These are phyloP conservation scores for Leptographium wingfieldii DNA, from an alignment of 2,329 filamentous ascomycete genomes.

Conservation along the genomic window DNA sequence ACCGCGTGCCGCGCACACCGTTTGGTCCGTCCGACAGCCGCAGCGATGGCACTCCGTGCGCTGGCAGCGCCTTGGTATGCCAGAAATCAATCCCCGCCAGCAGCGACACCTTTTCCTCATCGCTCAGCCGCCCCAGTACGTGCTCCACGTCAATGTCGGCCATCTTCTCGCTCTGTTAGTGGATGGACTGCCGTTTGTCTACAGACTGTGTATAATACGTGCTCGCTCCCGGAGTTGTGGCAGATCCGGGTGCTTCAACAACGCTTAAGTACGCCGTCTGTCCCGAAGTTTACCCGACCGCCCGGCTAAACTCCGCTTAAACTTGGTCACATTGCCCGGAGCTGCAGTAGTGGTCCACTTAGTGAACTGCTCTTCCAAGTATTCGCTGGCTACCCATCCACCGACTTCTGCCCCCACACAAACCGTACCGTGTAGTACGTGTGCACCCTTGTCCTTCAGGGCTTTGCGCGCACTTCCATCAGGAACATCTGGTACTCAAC, in stretches of 20 bases:
- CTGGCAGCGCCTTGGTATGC: conserved; percentile 19
- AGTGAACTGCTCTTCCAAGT: no score
- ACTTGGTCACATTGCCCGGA: no score
- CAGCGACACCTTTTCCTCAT: background rate
- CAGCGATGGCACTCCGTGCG: conserved; percentile 19
- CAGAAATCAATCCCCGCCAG: conserved; percentile 15
- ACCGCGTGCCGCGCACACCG: conserved; percentile 20
- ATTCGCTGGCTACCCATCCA: no score
- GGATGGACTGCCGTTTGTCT: no score
- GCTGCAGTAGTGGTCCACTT: no score
- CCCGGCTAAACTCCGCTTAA: no score
- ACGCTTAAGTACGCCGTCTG: no score
- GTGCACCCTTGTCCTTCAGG: background rate
- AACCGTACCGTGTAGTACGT: background rate
- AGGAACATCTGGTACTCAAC: background rate
- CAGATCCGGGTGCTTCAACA: no score
- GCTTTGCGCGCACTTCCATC: background rate
- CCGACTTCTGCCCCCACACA: background rate
- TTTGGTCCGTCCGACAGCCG: conserved; percentile 23
- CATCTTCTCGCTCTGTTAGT: background rate
- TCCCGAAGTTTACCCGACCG: no score
- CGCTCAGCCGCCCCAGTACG: background rate
- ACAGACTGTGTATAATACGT: no score
- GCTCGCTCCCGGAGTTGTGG: no score
- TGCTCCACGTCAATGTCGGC: background rate